Conservation (phyloP, 2,329 filamentous ascomycete species). For the Uncinocarpus reesii region DNA sequence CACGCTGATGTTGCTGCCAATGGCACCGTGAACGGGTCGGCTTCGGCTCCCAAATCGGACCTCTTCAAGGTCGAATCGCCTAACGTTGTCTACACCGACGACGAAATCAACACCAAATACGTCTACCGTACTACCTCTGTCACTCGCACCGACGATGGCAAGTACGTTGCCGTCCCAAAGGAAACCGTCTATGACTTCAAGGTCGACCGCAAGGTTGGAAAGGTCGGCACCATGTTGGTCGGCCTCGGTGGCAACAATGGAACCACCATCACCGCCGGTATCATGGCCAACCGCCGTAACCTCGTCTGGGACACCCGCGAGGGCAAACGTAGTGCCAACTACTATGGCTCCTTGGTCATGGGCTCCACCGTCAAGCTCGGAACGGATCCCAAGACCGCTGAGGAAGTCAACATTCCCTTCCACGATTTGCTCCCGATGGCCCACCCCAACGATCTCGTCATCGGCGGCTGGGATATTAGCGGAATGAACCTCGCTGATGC, state of each 20-base stretch:
- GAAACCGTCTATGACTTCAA: conserved; percentile 96
- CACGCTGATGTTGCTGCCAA: conserved; percentile 58
- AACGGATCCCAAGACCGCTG: conserved; percentile 67
- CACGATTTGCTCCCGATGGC: conserved; percentile 91
- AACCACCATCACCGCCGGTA: conserved; percentile 90
- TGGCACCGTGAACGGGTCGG: conserved; percentile 45
- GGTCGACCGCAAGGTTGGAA: conserved; percentile 84
- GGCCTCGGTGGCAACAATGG: conserved; percentile 98
- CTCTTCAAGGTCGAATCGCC: conserved; percentile 83
- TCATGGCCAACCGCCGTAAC: conserved; percentile 83
- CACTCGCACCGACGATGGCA: conserved; percentile 58
- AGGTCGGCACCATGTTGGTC: conserved; percentile 93
- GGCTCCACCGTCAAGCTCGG: conserved; percentile 94
- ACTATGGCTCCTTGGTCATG: conserved; percentile 98
- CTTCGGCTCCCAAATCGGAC: conserved; percentile 35
- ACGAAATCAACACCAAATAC: conserved; percentile 85
- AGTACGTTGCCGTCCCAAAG: conserved; percentile 72
- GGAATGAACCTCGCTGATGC: conserved; percentile 75
- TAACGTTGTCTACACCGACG: conserved; percentile 82
- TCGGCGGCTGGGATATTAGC: conserved; percentile 98
- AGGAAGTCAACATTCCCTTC: conserved; percentile 95
- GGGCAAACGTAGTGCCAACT: conserved; percentile 75
- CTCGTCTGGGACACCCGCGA: conserved; percentile 91
- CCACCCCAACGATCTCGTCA: conserved; percentile 86
- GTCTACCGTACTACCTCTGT: conserved; percentile 91